Evolutionary conservation across 495 filamentous ascomycete species (phyloP).

Genomic region (Penicillium verhagenii): DNA sequence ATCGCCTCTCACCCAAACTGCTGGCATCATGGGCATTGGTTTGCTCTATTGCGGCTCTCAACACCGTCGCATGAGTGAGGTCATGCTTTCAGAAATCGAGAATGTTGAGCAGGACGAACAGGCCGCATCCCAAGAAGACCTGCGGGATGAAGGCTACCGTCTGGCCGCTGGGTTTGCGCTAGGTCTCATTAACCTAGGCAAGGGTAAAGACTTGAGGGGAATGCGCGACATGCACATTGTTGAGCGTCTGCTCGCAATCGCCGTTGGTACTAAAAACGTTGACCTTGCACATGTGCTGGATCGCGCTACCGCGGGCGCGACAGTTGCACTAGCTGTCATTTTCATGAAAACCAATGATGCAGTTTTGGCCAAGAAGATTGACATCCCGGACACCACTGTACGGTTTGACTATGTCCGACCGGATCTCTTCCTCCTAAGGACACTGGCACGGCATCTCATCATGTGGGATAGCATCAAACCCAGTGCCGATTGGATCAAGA

Average conservation of each 20-base stretch:
- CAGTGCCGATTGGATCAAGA: slow-evolving; percentile 67
- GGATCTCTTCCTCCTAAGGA: slow-evolving; percentile 87
- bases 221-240: slow-evolving; percentile 92
- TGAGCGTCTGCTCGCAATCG: slow-evolving; percentile 79
- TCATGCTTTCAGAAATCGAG: slow-evolving; percentile 97
- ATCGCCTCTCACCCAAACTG: slow-evolving; percentile 90
- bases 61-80: slow-evolving; percentile 96
- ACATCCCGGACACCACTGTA: slow-evolving; percentile 82
- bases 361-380: slow-evolving; percentile 85
- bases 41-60: slow-evolving; percentile 93
- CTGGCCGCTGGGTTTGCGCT: slow-evolving; percentile 92
- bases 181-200: slow-evolving; percentile 91
- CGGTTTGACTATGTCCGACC: slow-evolving; percentile 95
- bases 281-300: slow-evolving; percentile 89
- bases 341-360: slow-evolving; percentile 96
- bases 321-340: slow-evolving; percentile 85
- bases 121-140: slow-evolving; percentile 57
- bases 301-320: slow-evolving; percentile 85
- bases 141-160: slow-evolving; percentile 92
- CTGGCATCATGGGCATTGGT: slow-evolving; percentile 96
- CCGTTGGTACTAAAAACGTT: slow-evolving; percentile 82
- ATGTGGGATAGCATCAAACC: slow-evolving; percentile 84
- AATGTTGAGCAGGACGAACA: slow-evolving; percentile 73
- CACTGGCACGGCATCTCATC: slow-evolving; percentile 87
- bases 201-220: slow-evolving; percentile 82